Percentiles rank a stretch among this genome's conserved stretches.
Conservation (phyloP, 75 land plant species). For the Larix kaempferi region DNA sequence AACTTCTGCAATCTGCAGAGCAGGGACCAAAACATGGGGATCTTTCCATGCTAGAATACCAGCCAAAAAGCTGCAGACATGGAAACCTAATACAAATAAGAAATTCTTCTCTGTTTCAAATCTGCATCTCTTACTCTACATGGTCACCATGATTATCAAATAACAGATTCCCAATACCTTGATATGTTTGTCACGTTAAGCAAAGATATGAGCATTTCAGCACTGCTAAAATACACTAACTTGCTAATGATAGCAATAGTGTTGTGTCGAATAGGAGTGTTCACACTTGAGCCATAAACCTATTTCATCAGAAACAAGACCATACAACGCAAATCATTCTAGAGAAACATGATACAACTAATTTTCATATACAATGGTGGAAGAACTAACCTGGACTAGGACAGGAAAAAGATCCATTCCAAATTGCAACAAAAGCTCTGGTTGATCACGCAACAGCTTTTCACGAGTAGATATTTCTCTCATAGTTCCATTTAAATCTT, state of each 20-base stretch:
- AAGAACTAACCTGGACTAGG: constrained; percentile 56
- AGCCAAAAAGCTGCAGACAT: constrained; percentile 53
- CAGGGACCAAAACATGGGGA: constrained; percentile 41
- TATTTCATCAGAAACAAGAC: neutral
- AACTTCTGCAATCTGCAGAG: constrained; percentile 52
- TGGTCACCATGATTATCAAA: neutral
- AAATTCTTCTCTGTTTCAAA: neutral
- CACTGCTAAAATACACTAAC: neutral
- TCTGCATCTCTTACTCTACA: neutral
- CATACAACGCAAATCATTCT: neutral
- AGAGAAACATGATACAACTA: neutral
- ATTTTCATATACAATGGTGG: constrained; percentile 15
- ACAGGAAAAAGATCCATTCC: constrained; percentile 59
- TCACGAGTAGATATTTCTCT: constrained; percentile 21
- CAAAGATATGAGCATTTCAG: neutral
- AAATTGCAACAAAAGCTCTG: constrained; percentile 49
- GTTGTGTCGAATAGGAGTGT: constrained; percentile 8
- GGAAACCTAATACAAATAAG: constrained; percentile 10
- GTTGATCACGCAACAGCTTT: constrained; percentile 35
- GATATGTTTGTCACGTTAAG: constrained; percentile 6
- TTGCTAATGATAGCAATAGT: constrained; percentile 3
- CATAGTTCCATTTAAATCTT: constrained; percentile 6
- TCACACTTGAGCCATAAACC: constrained; percentile 10
- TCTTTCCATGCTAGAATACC: constrained; percentile 56
- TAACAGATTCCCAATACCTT: constrained; percentile 1